Evolutionary conservation across 2,329 filamentous ascomycete genomes (phyloP), one percentile per base, ranked within the genome.

Genomic region (Clarireedia hainanense): DNA sequence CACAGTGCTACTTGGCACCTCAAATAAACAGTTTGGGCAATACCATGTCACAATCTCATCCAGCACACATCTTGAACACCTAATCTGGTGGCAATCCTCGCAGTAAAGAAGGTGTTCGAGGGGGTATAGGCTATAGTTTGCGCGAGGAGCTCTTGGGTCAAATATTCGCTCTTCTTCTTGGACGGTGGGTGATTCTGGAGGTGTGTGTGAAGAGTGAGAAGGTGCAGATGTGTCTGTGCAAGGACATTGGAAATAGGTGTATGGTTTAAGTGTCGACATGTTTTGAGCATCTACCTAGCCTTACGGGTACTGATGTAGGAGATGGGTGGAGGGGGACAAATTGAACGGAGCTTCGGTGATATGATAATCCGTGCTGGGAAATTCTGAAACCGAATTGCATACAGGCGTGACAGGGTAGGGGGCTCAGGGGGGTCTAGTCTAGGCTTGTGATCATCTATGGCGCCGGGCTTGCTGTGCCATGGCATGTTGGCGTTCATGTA

Each of bases 1-100:
- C 47, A 97, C 83, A 67, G 90, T 91, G 67, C 89, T 95, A 70
- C 88, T 95, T 5, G 92, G 91, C 34, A 96, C 92, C 72, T 99
- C 94, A 67, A 99, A 97, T 56, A 99, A 74, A 70, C 94, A 99
- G 69, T 84, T 92, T 5, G 94, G 94, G 67, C 94, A 99, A 72
- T 89, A 99, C 78, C 91, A 96, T 53, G 89, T 94, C 48, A 95
- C 85, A 55, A 96, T 91, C 73, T 99, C 94, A 69, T 99, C 94
- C 48, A 86, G 82, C 53, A 95, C 88, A 68, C 94, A 99, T 73
- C 91, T 80, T 5, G 90, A 89, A 69, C 94, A 99, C 63, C 94
- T 88, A 60, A 97, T 95, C 72, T 96, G 88, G 69, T 95, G 90
- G 71, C 94, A 99, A 70, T 97, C 94, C 69, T 96, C 92, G 75